Evolutionary conservation across 2,329 filamentous ascomycete genomes (phyloP).

Genomic region (Beauveria sp.): DNA sequence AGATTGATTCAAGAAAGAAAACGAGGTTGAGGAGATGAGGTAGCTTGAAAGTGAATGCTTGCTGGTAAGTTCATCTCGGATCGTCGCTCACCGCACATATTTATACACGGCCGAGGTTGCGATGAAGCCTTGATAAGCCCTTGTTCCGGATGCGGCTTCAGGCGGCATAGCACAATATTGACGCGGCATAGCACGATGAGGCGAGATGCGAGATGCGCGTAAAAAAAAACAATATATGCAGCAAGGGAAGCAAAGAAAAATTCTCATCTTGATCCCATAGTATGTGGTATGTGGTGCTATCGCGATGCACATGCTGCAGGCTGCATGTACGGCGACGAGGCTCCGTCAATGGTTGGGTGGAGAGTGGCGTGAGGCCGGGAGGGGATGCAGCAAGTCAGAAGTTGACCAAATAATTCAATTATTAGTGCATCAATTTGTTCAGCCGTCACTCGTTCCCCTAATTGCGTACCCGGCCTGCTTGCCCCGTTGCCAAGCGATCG

Average conservation of each 20-base stretch:
- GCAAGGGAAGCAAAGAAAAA: background rate
- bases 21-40: no score
- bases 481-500: background rate
- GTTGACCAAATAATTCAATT: background rate
- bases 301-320: background rate
- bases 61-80: no score
- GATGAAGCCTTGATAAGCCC: no score
- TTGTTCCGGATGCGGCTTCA: background rate
- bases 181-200: background rate
- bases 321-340: background rate
- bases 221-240: background rate
- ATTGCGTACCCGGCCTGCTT: background rate
- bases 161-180: background rate
- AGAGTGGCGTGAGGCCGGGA: background rate
- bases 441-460: background rate
- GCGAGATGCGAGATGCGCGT: background rate
- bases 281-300: background rate
- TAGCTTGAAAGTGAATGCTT: no score
- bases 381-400: background rate
- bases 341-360: background rate
- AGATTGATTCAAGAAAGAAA: no score
- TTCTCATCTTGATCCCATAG: background rate
- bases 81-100: background rate
- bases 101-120: background rate
- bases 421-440: background rate